phyloP scores from a whole-genome alignment of 495 filamentous ascomycete species.

The Daldinia bambusicola region DNA sequence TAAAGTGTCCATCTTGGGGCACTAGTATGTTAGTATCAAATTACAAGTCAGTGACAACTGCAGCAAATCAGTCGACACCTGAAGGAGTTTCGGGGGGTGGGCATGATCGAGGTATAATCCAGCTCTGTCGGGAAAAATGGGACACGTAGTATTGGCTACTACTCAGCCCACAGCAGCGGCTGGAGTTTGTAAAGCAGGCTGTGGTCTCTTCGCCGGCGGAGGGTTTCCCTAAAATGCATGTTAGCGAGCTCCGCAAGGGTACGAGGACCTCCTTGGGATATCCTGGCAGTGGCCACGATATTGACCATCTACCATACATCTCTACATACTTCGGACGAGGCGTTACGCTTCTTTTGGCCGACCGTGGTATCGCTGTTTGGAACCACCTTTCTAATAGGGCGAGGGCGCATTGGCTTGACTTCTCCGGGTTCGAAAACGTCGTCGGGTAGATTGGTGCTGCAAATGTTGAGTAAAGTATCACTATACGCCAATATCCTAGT shows the following conservation, averaged over 20 bases:
- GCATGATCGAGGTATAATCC: constrained; percentile 8
- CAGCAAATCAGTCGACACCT: constrained; percentile 38
- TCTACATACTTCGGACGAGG: constrained; percentile 51
- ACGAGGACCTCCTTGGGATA: constrained; percentile 39
- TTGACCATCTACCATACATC: constrained; percentile 38
- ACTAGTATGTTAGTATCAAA: constrained; percentile 34
- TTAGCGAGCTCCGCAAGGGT: constrained; percentile 45
- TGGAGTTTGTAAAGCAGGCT: constrained; percentile 47
- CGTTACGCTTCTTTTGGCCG: constrained; percentile 51
- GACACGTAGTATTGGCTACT: neutral
- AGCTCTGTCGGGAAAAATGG: neutral
- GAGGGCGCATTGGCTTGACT: constrained; percentile 69
- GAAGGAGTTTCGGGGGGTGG: constrained; percentile 14
- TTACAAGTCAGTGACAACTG: constrained; percentile 30
- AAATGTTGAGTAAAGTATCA: constrained; percentile 41
- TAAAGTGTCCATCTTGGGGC: constrained; percentile 12
- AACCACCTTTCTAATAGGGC: constrained; percentile 63
- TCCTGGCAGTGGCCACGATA: constrained; percentile 43
- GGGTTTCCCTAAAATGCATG: constrained; percentile 42
- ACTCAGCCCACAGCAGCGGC: constrained; percentile 52
- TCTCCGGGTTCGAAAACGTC: constrained; percentile 91
- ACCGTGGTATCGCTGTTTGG: constrained; percentile 28
- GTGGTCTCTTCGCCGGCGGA: constrained; percentile 51
- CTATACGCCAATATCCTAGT: neutral
- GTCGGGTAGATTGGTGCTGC: constrained; percentile 83